Evolutionary conservation across 306 rosid species (phyloP), one percentile per base, ranked within the genome.

Genomic region (Lupinus albus): DNA sequence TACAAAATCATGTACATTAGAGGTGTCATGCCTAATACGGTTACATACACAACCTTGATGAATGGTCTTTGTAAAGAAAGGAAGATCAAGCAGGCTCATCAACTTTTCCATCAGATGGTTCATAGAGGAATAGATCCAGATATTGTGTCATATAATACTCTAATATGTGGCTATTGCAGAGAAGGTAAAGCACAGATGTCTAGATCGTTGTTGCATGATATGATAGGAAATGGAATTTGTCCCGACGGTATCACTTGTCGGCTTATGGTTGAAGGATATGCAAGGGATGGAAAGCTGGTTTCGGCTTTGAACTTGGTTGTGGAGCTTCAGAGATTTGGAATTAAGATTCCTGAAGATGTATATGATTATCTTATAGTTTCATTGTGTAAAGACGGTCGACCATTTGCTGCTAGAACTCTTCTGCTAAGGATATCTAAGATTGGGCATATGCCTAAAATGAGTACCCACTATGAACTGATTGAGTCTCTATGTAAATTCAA

Each of bases 81-180:
- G 59, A 85, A 75, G 63, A 67, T 83, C 35, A 87, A 76, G 75
- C 89, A 92, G 76, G 96, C 98, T 73, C 98, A 89, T 84, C 91
- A 87, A 73, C 87, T 92, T 77, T 92, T 92, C 71, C 87, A 92
- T 79, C 82, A 79, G 35, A 92, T 89, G 96, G 75, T 87, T 44
- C 80, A 87, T 18, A 82, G 89, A 77, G 98, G 93, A 45, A 62
- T 87, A 73, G 42, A 61, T 70, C 91, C 95, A 11, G 96, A 89
- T 2, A 15, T 72, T n/a, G 76, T 87, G 51, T 66, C 83, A 0
- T 92, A 86, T 73, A 92, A 89, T 58, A 84, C 95, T 71, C 89
- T 92, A 53, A 76, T 92, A 69, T 61, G 68, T 75, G 95, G 84
- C 61, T 92, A 92, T 73, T 85, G 88, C 56, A 79, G 76, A 42